Evolutionary conservation across 331 rosid genomes (phyloP), one percentile per base, ranked within the genome.

Genomic region (Ulmus americana): DNA sequence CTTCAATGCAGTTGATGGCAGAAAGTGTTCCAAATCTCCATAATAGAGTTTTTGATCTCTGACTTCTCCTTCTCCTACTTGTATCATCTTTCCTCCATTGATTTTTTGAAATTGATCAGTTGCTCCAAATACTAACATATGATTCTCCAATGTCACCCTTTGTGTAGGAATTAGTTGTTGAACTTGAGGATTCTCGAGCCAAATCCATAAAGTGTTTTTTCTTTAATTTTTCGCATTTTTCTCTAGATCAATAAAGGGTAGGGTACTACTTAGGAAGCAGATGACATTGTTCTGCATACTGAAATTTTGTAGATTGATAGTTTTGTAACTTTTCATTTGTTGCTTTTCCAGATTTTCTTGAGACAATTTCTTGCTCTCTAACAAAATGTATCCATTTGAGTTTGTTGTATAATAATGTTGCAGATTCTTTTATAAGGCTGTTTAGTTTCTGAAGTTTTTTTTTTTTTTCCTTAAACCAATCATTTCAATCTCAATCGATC

Each of bases 1-100:
- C 39, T 56, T 55, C 14, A 11, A 42, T 56, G 61, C 43, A 56
- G 43, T 56, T 56, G 10, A 28, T 56, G 12, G 61, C 61, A 38
- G 43, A 55, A 43, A 1, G 16, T 3, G 61, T 11, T 15, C 35
- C 12, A 15, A 56, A 38, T 10, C 44, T 28, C n/a, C 11, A 55
- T 40, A 10, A 22, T 55, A 35, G 60, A 55, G 16, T n/a, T 55
- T 28, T 28, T 28, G 35, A 28, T 28, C 4, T 28, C 35, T 28
- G 35, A 28, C 54, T 11, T 11, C 10, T 1, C 59, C 12, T 22
- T 12, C 41, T 55, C n/a, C 1, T 20, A 8, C 42, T 55, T 28
- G 10, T 14, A 14, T 11, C 18, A 11, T 4, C 13, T 48, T 3
- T 6, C 53, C 20, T 10, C 14, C 14, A 48, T 5, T 10, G 53